These are phyloP conservation scores for Phaeomoniella chlamydospora DNA, from an alignment of 2,329 filamentous ascomycete genomes.

Conservation along the genomic window DNA sequence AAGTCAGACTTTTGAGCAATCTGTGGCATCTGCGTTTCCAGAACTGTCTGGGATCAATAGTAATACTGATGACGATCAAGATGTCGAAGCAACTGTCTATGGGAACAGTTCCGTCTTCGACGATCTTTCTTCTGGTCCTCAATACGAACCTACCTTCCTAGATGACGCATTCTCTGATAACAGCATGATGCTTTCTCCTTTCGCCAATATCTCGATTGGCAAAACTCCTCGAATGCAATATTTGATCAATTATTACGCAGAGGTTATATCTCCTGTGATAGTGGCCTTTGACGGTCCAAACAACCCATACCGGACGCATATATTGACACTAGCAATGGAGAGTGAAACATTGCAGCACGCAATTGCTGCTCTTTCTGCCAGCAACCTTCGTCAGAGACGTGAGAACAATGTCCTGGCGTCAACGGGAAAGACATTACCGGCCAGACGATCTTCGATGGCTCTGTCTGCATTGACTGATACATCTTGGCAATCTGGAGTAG, in stretches of 20 bases:
- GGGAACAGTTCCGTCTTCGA: slow-evolving; percentile 3
- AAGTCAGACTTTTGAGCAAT: neutral
- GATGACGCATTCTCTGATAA: slow-evolving; percentile 2
- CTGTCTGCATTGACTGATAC: slow-evolving; percentile 26
- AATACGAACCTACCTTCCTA: slow-evolving; percentile 1
- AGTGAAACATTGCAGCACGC: slow-evolving; percentile 83
- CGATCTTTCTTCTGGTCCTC: neutral
- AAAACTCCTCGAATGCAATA: slow-evolving; percentile 68
- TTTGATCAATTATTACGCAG: slow-evolving; percentile 87
- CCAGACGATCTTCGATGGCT: slow-evolving; percentile 31
- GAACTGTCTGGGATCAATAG: neutral
- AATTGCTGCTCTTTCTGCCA: slow-evolving; percentile 75
- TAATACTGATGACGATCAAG: slow-evolving; percentile 12
- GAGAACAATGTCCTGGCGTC: slow-evolving; percentile 36
- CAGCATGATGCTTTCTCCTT: slow-evolving; percentile 6
- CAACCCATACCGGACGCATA: slow-evolving; percentile 76
- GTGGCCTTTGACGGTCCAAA: slow-evolving; percentile 76
- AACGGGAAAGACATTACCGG: slow-evolving; percentile 35
- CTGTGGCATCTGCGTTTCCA: neutral
- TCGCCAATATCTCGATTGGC: slow-evolving; percentile 26
- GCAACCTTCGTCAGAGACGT: slow-evolving; percentile 74
- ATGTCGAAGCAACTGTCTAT: slow-evolving; percentile 8
- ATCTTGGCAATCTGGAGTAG: slow-evolving; percentile 19
- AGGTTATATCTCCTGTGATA: slow-evolving; percentile 80
- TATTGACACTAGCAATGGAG: slow-evolving; percentile 60